Base-by-base conservation (phyloP, 305 asterid species). In the Rubia tinctorum region DNA sequence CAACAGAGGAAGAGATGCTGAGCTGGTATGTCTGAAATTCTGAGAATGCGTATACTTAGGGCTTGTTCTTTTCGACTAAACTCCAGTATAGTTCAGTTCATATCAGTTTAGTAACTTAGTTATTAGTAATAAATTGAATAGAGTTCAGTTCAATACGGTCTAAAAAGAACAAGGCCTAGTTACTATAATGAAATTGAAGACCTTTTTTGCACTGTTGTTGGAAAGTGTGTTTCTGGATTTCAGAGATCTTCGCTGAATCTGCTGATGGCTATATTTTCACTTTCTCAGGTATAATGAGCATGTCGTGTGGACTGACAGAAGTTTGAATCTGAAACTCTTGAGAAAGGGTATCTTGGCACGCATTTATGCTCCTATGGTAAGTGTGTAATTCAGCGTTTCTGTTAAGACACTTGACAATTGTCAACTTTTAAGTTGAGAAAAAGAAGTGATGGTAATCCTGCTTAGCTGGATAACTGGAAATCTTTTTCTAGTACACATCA, bases 321-420 rank as follows among this genome's bases (percentile, higher is more conserved):
- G 91, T 23, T 75, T 88, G 63, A 92, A 92, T 73, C 72, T 95
- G 87, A 92, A 95, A 85, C 85, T 95, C 69, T 74, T 90, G 87
- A 88, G 98, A 80, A 95, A 95, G 87, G 99, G 99, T 62, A 89
- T 95, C 76, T 76, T 95, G 71, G 82, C 97, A 10, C 98, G 99
- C 79, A 87, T 95, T 71, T 84, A 92, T 75, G 97, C 97, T 81
- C 99, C 99, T 77, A 95, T 84, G 89, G 91, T 86, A 78, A 82
- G 85, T 75, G 47, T 69, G 56, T 59, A 4, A 8, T 40, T 37
- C 61, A 59, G 51, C 53, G 2, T 42, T 64, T 49, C 22, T 59
- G 23, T 30, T n/a, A 17, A 53, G 39, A n/a, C 20, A 53, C 53
- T 69, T 43, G 37, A 39, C 15, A 51, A 59, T 53, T 37, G 8